phyloP scores from a whole-genome alignment of 2,329 filamentous ascomycete genomes.

The Zarea fungicola region DNA sequence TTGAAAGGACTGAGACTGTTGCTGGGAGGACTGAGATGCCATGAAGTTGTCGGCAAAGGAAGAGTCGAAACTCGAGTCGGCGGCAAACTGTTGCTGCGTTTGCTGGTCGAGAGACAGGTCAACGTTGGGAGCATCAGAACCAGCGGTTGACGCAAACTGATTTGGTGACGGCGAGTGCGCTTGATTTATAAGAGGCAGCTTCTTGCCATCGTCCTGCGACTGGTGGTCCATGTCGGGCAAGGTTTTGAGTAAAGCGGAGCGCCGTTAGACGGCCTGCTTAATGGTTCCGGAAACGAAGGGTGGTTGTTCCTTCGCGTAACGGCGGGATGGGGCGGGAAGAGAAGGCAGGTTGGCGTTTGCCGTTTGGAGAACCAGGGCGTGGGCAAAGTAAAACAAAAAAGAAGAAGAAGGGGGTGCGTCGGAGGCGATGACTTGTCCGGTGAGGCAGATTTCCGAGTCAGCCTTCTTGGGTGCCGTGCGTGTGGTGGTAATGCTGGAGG shows the following conservation, averaged over 20 bases:
- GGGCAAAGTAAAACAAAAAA: neutral
- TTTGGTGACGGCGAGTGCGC: slow-evolving; percentile 59
- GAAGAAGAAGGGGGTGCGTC: neutral
- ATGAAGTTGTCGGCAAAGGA: slow-evolving; percentile 43
- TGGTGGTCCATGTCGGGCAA: slow-evolving; percentile 10
- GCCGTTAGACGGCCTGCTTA: slow-evolving; percentile 9
- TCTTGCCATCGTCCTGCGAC: slow-evolving; percentile 39
- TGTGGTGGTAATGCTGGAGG: slow-evolving; percentile 5
- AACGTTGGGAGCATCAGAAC: slow-evolving; percentile 41
- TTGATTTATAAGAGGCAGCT: slow-evolving; percentile 62
- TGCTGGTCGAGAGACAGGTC: slow-evolving; percentile 54
- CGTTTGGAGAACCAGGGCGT: neutral
- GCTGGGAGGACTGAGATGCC: slow-evolving; percentile 31
- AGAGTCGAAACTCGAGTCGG: slow-evolving; percentile 40
- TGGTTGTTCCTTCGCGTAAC: slow-evolving; percentile 8
- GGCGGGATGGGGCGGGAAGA: slow-evolving; percentile 5
- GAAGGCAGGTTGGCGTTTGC: neutral
- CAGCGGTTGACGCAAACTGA: slow-evolving; percentile 44
- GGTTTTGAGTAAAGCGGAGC: slow-evolving; percentile 6
- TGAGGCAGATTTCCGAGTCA: slow-evolving; percentile 41
- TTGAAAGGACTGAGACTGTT: slow-evolving; percentile 28
- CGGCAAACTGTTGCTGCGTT: slow-evolving; percentile 36
- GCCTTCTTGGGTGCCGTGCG: slow-evolving; percentile 36
- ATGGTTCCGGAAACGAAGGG: slow-evolving; percentile 3
- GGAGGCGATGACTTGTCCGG: neutral